Evolutionary conservation across 2,329 filamentous ascomycete species (phyloP), one percentile per base, ranked within the genome.

Genomic region (Aspergillus intermedius): DNA sequence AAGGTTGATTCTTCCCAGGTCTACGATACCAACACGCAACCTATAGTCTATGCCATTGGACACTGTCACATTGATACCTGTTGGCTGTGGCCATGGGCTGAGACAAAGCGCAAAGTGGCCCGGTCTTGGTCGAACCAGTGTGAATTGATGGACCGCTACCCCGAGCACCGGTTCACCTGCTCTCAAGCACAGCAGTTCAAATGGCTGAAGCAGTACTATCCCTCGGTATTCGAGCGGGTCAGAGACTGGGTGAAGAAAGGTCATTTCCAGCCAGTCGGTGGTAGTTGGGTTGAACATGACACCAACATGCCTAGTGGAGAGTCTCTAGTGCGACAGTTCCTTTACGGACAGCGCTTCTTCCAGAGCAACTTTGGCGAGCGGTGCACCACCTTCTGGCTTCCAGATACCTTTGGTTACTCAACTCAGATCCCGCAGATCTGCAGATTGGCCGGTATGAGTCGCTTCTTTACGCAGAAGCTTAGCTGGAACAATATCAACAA

Each of bases 401-500:
- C 93, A 1, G 93, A 98, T 68, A 98, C 93, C 0, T 98, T 98
- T 72, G 93, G 93, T 12, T 98, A 98, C 72, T 96, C 91, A 0
- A 87, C 86, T 44, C 93, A 98, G 69, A 79, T 98, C 39, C 93
- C 93, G 10, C 93, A 98, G 64, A 76, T 98, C 39, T 97, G 90
- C 65, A 86, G 91, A 3, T 75, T 96, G 23, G 87, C 93, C n/a
- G 91, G 90, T 17, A 97, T 98, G 93, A 87, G 82, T 49, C 83
- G 91, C 30, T 98, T 98, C 76, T 86, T 98, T 62, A 98, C 93
- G 0, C 93, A 98, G 70, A 98, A 98, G 74, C 77, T 98, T 51
- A 97, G 91, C 75, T 98, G 93, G 93, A 97, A 97, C 75, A 97
- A 97, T 67, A 97, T 97, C 78, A 97, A 97, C 74, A 95, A 87